Percentiles rank a stretch among this genome's conserved stretches.
Evolutionary conservation across 2,329 filamentous ascomycete species (phyloP).

Genomic region (Fusarium fujikuroi): DNA sequence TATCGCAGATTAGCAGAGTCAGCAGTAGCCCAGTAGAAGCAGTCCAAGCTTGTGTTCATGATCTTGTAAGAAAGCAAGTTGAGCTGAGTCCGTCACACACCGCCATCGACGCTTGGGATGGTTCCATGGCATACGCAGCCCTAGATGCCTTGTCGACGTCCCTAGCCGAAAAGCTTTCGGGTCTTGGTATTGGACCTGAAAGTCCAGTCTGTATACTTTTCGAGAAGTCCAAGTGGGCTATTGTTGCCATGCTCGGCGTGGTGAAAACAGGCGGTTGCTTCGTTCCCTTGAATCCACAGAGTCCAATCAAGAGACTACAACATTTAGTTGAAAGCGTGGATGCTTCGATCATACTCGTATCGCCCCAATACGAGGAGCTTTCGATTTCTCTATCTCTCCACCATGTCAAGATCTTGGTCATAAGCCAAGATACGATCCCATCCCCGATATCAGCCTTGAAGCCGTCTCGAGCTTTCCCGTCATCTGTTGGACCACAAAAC

Average conservation of each 20-base stretch:
- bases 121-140: neutral
- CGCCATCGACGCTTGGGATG: neutral
- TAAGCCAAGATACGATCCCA: neutral
- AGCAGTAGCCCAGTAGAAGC: neutral
- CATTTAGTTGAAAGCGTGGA: neutral
- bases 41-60: neutral
- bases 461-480: neutral
- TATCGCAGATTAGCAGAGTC: neutral
- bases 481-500: neutral
- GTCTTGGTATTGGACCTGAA: neutral
- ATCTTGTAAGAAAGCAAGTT: neutral
- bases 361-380: neutral
- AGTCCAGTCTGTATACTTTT: neutral
- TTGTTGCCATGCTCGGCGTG: neutral
- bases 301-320: neutral
- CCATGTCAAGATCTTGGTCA: neutral
- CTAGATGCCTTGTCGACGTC: neutral
- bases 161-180: neutral
- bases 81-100: neutral
- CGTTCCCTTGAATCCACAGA: neutral
- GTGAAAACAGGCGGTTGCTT: neutral
- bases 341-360: neutral
- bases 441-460: neutral
- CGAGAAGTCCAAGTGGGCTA: neutral
- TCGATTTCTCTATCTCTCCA: neutral